Percentiles rank a stretch among this genome's conserved stretches.
phyloP scores from a whole-genome alignment of 2,329 filamentous ascomycete genomes.

The Fusarium stilboides region DNA sequence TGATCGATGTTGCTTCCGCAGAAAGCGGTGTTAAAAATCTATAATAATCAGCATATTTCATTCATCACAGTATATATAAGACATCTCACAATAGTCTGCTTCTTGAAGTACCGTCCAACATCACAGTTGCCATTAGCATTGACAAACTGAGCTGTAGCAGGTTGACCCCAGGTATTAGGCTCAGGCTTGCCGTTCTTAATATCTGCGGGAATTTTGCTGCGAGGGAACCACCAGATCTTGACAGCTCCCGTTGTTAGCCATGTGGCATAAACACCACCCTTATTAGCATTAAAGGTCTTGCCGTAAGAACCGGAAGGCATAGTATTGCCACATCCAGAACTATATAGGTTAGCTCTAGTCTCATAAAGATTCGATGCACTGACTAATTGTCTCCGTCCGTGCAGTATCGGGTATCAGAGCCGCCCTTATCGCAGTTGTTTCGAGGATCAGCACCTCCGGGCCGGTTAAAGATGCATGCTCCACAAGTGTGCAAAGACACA shows the following conservation, averaged over 20 bases:
- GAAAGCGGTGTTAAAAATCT: slow-evolving; percentile 7
- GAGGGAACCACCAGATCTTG: slow-evolving; percentile 8
- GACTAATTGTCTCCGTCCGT: slow-evolving; percentile 3
- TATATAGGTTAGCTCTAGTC: neutral
- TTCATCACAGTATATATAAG: too few species aligned
- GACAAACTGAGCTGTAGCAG: slow-evolving; percentile 2
- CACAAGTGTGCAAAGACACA: slow-evolving; percentile 7
- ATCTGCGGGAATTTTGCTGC: neutral
- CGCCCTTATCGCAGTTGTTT: slow-evolving; percentile 4
- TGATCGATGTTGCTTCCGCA: slow-evolving; percentile 9
- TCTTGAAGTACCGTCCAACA: slow-evolving; percentile 11
- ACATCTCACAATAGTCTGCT: slow-evolving; percentile 6
- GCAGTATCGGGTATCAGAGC: neutral
- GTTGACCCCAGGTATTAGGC: slow-evolving; percentile 1
- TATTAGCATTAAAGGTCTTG: neutral
- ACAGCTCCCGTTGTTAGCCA: slow-evolving; percentile 5
- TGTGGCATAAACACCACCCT: slow-evolving; percentile 9
- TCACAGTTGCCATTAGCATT: slow-evolving; percentile 2
- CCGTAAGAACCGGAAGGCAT: slow-evolving; percentile 6
- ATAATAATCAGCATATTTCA: neutral
- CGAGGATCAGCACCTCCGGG: neutral
- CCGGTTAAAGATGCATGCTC: neutral
- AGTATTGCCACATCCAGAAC: slow-evolving; percentile 5
- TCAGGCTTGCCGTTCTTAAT: slow-evolving; percentile 6
- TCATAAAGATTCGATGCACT: neutral